phyloP scores from a whole-genome alignment of 257 asterid species.

The Thymus quinquecostatus region DNA sequence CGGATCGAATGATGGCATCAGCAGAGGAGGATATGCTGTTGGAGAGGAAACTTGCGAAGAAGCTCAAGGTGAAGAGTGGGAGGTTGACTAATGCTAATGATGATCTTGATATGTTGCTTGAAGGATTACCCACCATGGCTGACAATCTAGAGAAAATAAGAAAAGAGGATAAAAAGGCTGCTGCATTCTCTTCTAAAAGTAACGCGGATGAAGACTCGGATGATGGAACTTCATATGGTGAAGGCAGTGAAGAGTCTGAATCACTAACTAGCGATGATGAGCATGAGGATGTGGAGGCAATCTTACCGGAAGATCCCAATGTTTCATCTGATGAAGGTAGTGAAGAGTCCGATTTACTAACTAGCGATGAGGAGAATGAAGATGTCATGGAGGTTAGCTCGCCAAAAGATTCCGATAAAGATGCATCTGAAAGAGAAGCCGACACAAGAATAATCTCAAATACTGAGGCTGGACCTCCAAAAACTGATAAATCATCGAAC shows the following conservation, averaged over 20 bases:
- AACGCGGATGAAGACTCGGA: conserved; percentile 41
- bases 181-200: conserved; percentile 23
- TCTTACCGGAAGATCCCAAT: conserved; percentile 25
- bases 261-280: conserved; percentile 40
- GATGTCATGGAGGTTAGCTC: conserved; percentile 29
- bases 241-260: conserved; percentile 38
- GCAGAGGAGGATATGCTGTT: conserved; percentile 59
- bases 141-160: conserved; percentile 39
- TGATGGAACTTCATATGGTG: conserved; percentile 36
- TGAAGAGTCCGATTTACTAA: conserved; percentile 40
- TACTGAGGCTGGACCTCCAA: conserved; percentile 28
- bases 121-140: conserved; percentile 60
- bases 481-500: conserved; percentile 30
- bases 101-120: conserved; percentile 57
- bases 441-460: conserved; percentile 25
- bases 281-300: conserved; percentile 36
- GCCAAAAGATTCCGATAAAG: conserved; percentile 28
- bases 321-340: conserved; percentile 32
- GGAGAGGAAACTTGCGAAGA: conserved; percentile 82
- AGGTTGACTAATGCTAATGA: conserved; percentile 57
- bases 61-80: conserved; percentile 75
- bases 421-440: conserved; percentile 30
- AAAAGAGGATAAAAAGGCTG: conserved; percentile 23
- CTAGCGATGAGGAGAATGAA: conserved; percentile 41
- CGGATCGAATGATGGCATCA: conserved; percentile 38